phyloP scores from a whole-genome alignment of 306 rosid species.

The Fragaria nilgerrensis region DNA sequence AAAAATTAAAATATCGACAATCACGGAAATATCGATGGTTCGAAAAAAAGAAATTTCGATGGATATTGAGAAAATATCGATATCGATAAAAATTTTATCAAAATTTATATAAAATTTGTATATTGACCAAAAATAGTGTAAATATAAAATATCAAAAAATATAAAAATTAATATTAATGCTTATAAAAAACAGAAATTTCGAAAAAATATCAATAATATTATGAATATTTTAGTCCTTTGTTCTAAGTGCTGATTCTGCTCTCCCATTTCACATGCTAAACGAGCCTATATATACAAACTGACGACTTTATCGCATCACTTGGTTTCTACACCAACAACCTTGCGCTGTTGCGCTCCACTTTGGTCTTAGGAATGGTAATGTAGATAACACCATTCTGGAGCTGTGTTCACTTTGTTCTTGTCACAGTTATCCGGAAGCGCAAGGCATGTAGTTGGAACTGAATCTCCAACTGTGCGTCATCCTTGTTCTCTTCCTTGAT shows the following conservation, averaged over 20 bases:
- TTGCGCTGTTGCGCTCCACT: slow-evolving; percentile 42
- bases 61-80: too few relatives aligned
- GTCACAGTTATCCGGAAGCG: slow-evolving; percentile 64
- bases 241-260: not conserved
- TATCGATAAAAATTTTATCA: too few relatives aligned
- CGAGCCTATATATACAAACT: not conserved
- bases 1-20: too few relatives aligned
- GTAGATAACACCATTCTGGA: slow-evolving; percentile 85
- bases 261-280: not conserved
- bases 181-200: too few relatives aligned
- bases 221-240: not conserved
- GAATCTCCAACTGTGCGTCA: slow-evolving; percentile 20
- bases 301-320: not conserved
- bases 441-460: slow-evolving; percentile 51
- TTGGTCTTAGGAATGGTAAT: slow-evolving; percentile 59
- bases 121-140: too few relatives aligned
- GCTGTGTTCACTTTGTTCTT: slow-evolving; percentile 62
- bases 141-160: too few relatives aligned
- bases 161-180: too few relatives aligned
- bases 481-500: not conserved
- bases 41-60: too few relatives aligned
- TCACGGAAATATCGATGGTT: too few relatives aligned
- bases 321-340: slow-evolving; percentile 37
- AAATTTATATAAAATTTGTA: too few relatives aligned
- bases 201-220: too few relatives aligned